phyloP scores from a whole-genome alignment of 495 filamentous ascomycete genomes.

The Penicillium lividum region DNA sequence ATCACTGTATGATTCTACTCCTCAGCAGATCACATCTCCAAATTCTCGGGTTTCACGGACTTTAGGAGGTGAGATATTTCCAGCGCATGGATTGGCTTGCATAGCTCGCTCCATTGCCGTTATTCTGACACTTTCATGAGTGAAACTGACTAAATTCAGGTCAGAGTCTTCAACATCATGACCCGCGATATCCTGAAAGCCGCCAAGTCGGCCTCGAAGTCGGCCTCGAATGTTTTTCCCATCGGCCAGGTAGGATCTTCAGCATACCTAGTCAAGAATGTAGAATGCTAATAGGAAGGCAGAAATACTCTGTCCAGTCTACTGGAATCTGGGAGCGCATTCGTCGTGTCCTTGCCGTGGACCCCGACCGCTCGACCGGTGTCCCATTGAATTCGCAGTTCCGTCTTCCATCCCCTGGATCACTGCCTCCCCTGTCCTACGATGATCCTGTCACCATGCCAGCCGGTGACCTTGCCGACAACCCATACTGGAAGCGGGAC shows the following conservation, averaged over 20 bases:
- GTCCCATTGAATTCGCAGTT: conserved; percentile 90
- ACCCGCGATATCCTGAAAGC: conserved; percentile 44
- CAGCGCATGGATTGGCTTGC: neutral
- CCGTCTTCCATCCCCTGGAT: conserved; percentile 84
- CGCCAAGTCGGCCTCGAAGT: conserved; percentile 45
- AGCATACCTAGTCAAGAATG: neutral
- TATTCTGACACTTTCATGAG: neutral
- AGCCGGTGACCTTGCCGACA: conserved; percentile 94
- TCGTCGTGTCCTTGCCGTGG: conserved; percentile 74
- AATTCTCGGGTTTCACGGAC: neutral
- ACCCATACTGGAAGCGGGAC: conserved; percentile 98
- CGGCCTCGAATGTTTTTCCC: conserved; percentile 41
- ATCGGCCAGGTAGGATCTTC: conserved; percentile 37
- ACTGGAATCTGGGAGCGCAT: conserved; percentile 85
- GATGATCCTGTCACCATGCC: conserved; percentile 89
- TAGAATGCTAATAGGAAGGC: neutral
- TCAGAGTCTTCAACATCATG: conserved; percentile 41
- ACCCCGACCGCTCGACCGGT: conserved; percentile 87
- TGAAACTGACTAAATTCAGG: conserved; percentile 19
- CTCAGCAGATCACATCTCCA: neutral
- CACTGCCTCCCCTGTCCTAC: conserved; percentile 72
- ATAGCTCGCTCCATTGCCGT: neutral
- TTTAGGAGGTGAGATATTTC: neutral
- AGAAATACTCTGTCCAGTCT: conserved; percentile 97
- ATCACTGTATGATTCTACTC: conserved; percentile 1